Conservation (phyloP, 2,329 filamentous ascomycete genomes). For the Gaeumannomyces tritici region DNA sequence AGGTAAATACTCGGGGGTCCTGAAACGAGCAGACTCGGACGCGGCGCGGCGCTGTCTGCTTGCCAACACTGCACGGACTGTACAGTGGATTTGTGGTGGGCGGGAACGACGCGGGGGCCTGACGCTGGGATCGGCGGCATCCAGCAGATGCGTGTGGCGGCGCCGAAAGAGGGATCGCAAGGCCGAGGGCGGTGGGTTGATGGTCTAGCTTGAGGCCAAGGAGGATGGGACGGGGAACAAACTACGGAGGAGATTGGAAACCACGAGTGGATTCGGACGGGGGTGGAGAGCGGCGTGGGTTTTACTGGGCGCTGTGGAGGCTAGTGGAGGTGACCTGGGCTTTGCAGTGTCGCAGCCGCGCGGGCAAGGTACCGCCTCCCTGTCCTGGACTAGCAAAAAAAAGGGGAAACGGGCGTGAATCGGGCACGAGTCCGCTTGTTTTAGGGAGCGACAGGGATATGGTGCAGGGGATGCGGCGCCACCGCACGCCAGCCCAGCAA, state of each 20-base stretch:
- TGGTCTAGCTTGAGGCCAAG: neutral
- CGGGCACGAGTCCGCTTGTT: neutral
- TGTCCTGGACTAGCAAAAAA: neutral
- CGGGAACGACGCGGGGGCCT: neutral
- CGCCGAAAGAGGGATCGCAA: neutral
- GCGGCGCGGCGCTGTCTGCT: neutral
- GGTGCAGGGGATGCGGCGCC: neutral
- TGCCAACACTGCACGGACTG: neutral
- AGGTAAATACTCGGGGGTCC: neutral
- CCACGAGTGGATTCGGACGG: neutral
- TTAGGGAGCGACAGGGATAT: neutral
- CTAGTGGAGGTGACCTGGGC: neutral
- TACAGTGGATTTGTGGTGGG: neutral
- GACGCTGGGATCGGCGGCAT: neutral
- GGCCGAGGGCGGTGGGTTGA: neutral
- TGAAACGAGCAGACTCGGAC: neutral
- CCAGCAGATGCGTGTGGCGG: neutral
- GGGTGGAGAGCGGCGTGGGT: neutral
- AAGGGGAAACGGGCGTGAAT: neutral
- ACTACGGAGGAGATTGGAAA: neutral
- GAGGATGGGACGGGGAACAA: conserved; percentile 1
- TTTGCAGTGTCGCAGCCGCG: neutral
- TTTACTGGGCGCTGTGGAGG: neutral
- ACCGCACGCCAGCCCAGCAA: no score
- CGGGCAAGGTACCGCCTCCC: neutral